Conservation (phyloP, 2,329 filamentous ascomycete species). For the Colletotrichum tanaceti region DNA sequence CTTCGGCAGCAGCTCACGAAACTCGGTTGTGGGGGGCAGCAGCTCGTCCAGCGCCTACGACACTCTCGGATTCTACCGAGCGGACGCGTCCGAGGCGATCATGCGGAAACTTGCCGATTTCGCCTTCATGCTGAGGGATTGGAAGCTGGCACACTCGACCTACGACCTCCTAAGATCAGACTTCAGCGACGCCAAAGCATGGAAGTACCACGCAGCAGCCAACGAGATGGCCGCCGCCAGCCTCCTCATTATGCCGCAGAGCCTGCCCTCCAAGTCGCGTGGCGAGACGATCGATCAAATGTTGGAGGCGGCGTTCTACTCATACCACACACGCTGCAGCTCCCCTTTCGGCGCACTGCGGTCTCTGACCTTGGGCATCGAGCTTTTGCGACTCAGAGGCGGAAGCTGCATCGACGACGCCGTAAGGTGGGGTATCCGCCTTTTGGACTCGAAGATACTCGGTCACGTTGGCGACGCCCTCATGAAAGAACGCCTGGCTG, state of each 20-base stretch:
- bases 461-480: constrained; percentile 83
- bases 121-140: constrained; percentile 96
- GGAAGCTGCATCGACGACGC: constrained; percentile 87
- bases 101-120: constrained; percentile 96
- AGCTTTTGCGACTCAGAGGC: constrained; percentile 84
- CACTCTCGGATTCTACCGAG: constrained; percentile 81
- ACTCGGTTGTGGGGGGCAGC: constrained; percentile 64
- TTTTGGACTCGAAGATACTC: constrained; percentile 82
- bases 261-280: constrained; percentile 78
- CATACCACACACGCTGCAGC: constrained; percentile 86
- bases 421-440: constrained; percentile 82
- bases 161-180: constrained; percentile 92
- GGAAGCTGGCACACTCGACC: constrained; percentile 89
- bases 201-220: constrained; percentile 92
- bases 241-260: constrained; percentile 80
- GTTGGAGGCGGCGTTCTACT: constrained; percentile 91
- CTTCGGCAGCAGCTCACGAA: constrained; percentile 77
- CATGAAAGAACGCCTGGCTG: constrained; percentile 85
- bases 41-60: constrained; percentile 77
- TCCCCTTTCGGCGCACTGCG: constrained; percentile 84
- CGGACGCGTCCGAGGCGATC: constrained; percentile 86
- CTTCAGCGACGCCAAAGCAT: constrained; percentile 95
- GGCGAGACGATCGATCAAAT: constrained; percentile 86
- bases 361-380: constrained; percentile 79
- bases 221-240: constrained; percentile 96